Conservation (phyloP, 2,329 filamentous ascomycete species). For the Orbilia quercus region DNA sequence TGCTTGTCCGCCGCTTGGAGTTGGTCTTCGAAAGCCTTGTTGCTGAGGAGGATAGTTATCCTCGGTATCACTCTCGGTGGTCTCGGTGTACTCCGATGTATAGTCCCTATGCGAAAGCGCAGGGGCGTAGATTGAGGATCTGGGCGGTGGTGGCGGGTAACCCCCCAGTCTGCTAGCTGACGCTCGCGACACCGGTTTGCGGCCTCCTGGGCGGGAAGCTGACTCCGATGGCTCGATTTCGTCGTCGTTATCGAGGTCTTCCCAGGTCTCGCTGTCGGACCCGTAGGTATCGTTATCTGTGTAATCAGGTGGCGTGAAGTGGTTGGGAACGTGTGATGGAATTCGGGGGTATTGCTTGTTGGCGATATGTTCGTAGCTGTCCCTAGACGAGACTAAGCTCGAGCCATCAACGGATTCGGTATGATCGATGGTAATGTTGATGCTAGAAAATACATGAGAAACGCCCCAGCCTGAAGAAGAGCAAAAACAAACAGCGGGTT, state of each 20-base stretch:
- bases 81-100: conserved; percentile 50
- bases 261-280: conserved; percentile 58
- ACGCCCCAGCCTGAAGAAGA: conserved; percentile 41
- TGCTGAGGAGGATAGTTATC: conserved; percentile 56
- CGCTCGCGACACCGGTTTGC: conserved; percentile 47
- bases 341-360: conserved; percentile 55
- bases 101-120: conserved; percentile 39
- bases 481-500: conserved; percentile 26
- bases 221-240: conserved; percentile 60
- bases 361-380: conserved; percentile 58
- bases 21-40: conserved; percentile 47
- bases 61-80: conserved; percentile 54
- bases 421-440: conserved; percentile 61
- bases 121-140: conserved; percentile 48
- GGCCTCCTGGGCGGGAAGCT: conserved; percentile 59
- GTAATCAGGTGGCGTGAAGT: conserved; percentile 55
- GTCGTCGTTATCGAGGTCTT: conserved; percentile 59
- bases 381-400: conserved; percentile 59
- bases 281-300: conserved; percentile 59
- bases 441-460: conserved; percentile 58
- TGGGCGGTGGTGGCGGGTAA: conserved; percentile 39
- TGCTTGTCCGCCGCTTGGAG: conserved; percentile 54
- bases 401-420: conserved; percentile 60
- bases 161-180: conserved; percentile 48
- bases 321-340: conserved; percentile 44